A percentile compares a stretch with the other conserved stretches of the same genome.
Conservation (phyloP, 495 filamentous ascomycete genomes). For the Xylaria intraflava region DNA sequence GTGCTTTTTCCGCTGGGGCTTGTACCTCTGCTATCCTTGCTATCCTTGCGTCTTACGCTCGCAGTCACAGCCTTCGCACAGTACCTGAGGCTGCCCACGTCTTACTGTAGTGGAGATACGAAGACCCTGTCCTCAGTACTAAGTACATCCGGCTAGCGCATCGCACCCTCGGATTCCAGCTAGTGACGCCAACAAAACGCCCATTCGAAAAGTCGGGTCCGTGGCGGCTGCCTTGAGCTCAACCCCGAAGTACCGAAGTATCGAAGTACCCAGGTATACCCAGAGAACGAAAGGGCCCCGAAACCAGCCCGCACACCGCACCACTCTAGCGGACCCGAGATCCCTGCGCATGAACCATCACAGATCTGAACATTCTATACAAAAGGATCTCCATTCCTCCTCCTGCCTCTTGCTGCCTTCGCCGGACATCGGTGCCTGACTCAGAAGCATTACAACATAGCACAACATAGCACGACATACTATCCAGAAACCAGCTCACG, state of each 20-base stretch:
- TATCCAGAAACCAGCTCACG: too few species aligned
- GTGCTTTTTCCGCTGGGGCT: too few species aligned
- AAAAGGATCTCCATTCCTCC: conserved; percentile 10
- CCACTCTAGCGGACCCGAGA: conserved; percentile 8
- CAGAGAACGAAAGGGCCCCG: too few species aligned
- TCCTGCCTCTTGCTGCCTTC: conserved; percentile 17
- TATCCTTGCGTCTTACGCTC: too few species aligned
- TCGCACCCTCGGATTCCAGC: conserved; percentile 1
- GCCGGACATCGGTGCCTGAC: conserved; percentile 30
- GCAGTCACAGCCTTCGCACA: too few species aligned
- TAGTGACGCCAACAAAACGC: conserved; percentile 12
- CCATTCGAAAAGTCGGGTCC: conserved; percentile 10
- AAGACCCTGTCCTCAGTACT: too few species aligned
- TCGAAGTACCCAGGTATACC: background rate
- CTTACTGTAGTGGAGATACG: too few species aligned
- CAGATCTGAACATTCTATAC: conserved; percentile 6
- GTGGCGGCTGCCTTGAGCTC: conserved; percentile 9
- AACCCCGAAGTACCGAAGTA: conserved; percentile 6
- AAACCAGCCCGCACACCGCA: conserved; percentile 11
- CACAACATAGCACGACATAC: conserved; percentile 10
- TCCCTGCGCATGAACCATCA: conserved; percentile 12
- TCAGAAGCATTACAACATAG: conserved; percentile 25
- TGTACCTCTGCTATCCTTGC: too few species aligned
- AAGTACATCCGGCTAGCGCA: background rate
- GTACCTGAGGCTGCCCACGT: too few species aligned